A percentile compares a stretch with the other conserved stretches of the same genome.
Evolutionary conservation across 352 stramenopile species (phyloP).

Genomic region (Pythium coloratum): DNA sequence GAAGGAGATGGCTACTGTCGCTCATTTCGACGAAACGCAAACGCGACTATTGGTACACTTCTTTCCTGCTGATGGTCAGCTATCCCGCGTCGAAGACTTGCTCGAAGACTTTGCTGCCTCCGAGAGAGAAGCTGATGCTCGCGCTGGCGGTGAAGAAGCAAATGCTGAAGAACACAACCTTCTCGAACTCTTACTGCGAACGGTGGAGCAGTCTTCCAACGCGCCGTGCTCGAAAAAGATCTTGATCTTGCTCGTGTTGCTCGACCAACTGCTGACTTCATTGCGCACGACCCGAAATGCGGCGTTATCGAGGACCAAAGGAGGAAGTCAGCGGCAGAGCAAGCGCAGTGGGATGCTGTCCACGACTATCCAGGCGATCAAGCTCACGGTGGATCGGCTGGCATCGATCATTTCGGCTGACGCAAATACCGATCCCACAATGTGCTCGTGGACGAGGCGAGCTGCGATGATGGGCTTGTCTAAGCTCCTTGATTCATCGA

Average conservation of each 20-base stretch:
- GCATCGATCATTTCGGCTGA: slow-evolving; percentile 9
- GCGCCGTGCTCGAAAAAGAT: slow-evolving; percentile 14
- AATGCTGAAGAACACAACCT: neutral
- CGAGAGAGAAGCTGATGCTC: slow-evolving; percentile 2
- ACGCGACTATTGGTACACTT: slow-evolving; percentile 48
- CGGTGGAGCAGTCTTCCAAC: slow-evolving; percentile 11
- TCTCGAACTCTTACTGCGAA: slow-evolving; percentile 18
- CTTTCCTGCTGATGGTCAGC: slow-evolving; percentile 45
- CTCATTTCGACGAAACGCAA: slow-evolving; percentile 42
- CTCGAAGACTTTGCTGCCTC: slow-evolving; percentile 46
- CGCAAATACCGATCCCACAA: neutral
- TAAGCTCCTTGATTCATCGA: slow-evolving; percentile 39
- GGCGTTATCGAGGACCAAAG: neutral
- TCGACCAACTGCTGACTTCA: slow-evolving; percentile 11
- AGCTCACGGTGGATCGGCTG: slow-evolving; percentile 20
- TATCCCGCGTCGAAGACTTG: slow-evolving; percentile 48
- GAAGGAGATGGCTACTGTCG: slow-evolving; percentile 35
- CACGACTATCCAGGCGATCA: slow-evolving; percentile 12
- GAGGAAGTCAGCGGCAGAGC: neutral
- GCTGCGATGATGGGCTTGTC: slow-evolving; percentile 10
- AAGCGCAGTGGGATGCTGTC: slow-evolving; percentile 3
- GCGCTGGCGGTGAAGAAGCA: neutral
- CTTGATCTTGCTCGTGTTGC: slow-evolving; percentile 17
- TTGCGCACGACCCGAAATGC: slow-evolving; percentile 5
- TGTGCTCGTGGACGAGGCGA: slow-evolving; percentile 10